These are phyloP conservation scores for Sugiyamaella boreocaroliniensis DNA, from an alignment of 805 yeast species.

Conservation along the genomic window DNA sequence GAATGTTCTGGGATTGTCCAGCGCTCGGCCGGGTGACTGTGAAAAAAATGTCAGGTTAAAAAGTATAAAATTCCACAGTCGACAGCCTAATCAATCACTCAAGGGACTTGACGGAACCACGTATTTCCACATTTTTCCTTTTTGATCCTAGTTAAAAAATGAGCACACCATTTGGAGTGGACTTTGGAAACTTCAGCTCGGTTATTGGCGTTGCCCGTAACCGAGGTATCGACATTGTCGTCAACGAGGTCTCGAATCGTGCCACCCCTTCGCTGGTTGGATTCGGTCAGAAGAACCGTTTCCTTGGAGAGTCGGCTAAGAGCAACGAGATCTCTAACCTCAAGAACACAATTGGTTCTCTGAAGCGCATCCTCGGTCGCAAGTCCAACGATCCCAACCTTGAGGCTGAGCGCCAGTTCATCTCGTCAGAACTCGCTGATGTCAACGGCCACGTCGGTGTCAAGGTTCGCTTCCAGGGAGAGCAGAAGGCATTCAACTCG, in stretches of 20 bases:
- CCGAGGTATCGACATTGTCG: conserved; percentile 97
- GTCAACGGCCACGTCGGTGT: conserved; percentile 71
- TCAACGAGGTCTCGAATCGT: conserved; percentile 97
- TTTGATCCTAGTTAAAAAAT: conserved; percentile 34
- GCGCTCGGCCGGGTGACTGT: background rate
- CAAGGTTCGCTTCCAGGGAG: conserved; percentile 77
- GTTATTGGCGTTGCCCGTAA: conserved; percentile 92
- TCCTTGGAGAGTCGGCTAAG: conserved; percentile 92
- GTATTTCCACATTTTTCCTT: background rate
- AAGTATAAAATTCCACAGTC: background rate
- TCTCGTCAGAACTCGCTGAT: conserved; percentile 65
- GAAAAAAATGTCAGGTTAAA: background rate
- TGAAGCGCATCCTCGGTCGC: conserved; percentile 89
- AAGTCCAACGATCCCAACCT: conserved; percentile 69
- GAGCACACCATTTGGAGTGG: conserved; percentile 96
- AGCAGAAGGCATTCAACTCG: conserved; percentile 71
- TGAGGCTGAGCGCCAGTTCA: conserved; percentile 63
- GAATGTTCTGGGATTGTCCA: background rate
- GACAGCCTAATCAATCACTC: background rate
- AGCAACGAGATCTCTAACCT: conserved; percentile 94
- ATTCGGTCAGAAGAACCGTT: conserved; percentile 82
- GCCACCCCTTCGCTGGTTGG: conserved; percentile 90
- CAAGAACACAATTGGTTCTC: conserved; percentile 91
- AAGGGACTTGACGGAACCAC: background rate
- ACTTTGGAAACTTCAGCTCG: conserved; percentile 91